Percentiles rank a stretch among this genome's conserved stretches.
Evolutionary conservation across 768 basidiomycete species (phyloP).

Genomic region (Pleurotus citrinopileatus): DNA sequence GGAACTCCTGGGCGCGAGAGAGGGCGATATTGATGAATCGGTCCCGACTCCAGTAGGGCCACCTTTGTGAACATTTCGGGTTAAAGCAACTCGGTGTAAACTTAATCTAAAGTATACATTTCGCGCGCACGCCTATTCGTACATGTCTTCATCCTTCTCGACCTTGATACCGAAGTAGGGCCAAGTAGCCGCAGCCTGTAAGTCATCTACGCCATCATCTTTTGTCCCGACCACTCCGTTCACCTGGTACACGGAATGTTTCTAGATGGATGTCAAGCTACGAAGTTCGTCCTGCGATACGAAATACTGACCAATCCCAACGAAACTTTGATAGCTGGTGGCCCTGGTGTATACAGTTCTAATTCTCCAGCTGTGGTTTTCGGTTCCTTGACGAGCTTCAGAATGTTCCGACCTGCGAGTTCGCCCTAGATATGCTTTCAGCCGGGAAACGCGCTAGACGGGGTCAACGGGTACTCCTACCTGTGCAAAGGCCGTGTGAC

Average conservation of each 20-base stretch:
- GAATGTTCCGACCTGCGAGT: conserved; percentile 53
- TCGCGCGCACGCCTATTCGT: conserved; percentile 10
- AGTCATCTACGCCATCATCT: conserved; percentile 42
- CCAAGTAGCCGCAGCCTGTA: conserved; percentile 48
- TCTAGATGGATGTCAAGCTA: conserved; percentile 22
- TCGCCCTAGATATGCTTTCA: conserved; percentile 27
- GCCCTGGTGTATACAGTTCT: conserved; percentile 42
- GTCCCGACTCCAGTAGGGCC: conserved; percentile 29
- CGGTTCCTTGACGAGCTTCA: conserved; percentile 36
- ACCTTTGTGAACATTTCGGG: not conserved
- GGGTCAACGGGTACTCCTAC: conserved; percentile 16
- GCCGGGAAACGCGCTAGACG: not conserved
- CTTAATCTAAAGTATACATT: too few species aligned
- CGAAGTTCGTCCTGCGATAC: not conserved
- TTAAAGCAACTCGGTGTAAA: not conserved
- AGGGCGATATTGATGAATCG: conserved; percentile 45
- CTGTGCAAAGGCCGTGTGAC: conserved; percentile 54
- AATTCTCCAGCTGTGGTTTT: conserved; percentile 25
- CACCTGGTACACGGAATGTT: conserved; percentile 43
- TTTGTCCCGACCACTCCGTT: conserved; percentile 41
- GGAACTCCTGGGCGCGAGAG: conserved; percentile 53
- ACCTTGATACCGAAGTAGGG: conserved; percentile 38
- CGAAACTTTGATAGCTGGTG: conserved; percentile 60
- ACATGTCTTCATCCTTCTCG: conserved; percentile 34
- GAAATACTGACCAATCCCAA: conserved; percentile 47